Evolutionary conservation across 2,329 filamentous ascomycete species (phyloP).

Genomic region (Sclerotinia minor): DNA sequence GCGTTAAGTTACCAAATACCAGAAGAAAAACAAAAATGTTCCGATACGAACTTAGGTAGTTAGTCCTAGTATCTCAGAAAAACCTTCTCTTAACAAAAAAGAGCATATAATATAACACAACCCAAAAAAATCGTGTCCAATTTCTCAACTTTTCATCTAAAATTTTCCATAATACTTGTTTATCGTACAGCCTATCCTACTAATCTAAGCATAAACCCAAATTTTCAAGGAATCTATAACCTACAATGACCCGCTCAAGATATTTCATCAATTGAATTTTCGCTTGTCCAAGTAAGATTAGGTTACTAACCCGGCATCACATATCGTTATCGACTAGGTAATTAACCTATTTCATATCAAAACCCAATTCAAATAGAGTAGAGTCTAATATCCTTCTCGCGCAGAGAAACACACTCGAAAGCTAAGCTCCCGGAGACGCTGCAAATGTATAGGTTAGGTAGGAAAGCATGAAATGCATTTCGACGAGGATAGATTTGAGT

Average conservation of each 20-base stretch:
- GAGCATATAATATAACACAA: not conserved
- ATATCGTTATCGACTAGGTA: too few relatives aligned
- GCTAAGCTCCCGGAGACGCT: too few relatives aligned
- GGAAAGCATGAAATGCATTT: too few relatives aligned
- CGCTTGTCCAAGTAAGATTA: too few relatives aligned
- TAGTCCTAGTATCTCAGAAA: not conserved
- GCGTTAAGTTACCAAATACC: not conserved
- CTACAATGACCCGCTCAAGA: not conserved
- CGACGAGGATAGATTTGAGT: too few relatives aligned
- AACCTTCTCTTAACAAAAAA: not conserved
- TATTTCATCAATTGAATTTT: conserved; percentile 3
- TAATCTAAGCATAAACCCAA: not conserved
- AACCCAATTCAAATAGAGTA: too few relatives aligned
- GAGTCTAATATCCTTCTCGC: too few relatives aligned
- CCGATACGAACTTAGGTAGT: too few relatives aligned
- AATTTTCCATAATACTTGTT: not conserved
- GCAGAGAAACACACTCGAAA: too few relatives aligned
- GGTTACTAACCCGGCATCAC: too few relatives aligned
- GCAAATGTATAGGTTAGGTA: too few relatives aligned
- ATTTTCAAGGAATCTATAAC: not conserved
- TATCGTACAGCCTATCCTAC: not conserved
- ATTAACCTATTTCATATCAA: too few relatives aligned
- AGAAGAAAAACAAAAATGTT: not conserved
- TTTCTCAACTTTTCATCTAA: not conserved
- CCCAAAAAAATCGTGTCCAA: not conserved